Base-by-base conservation (phyloP, 2,329 filamentous ascomycete genomes). In the Ciborinia camelliae region DNA sequence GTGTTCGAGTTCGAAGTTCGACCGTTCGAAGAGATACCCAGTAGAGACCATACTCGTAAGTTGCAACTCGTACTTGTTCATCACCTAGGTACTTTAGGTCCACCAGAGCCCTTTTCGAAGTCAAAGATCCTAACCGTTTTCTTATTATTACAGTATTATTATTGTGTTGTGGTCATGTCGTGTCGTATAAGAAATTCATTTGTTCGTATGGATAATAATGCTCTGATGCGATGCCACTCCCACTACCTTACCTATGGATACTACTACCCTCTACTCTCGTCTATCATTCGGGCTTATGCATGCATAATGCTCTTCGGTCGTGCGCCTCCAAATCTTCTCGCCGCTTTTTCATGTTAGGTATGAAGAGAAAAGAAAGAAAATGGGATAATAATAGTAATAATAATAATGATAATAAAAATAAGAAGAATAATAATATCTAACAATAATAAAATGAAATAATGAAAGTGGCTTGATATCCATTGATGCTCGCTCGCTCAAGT, bases 231-330 rank as follows among this genome's bases (percentile, higher is more conserved):
- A 35, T 51, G n/a, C 54, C 45, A 58, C 53, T 50, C 20, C 30
- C 51, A 45, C 51, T 35, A 23, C n/a, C n/a, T n/a, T 28, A 12
- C 8, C 28, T 30, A 28, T 41, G n/a, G n/a, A n/a, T n/a, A n/a
- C n/a, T n/a, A n/a, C n/a, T n/a, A n/a, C n/a, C n/a, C n/a, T 45
- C 20, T 23, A 37, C 28, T 37, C 15, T 61, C 39, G 58, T 51
- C 37, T 52, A 47, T 65, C 41, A 64, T 60, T 65, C 67, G 68
- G 70, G 68, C 70, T 72, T 73, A 72, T 73, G 71, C 70, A 71
- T 71, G 66, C 67, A 54, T 23, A 71, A 66, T 65, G 59, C 64
- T 26, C 30, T 14, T 52, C 39, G 15, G 30, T 63, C 37, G 43
- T 59, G 28, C 32, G 23, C 43, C 32, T 39, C 26, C 59, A 20